Evolutionary conservation across 352 stramenopile species (phyloP), one percentile per base, ranked within the genome.

Genomic region (Globisporangium paroecandrum): DNA sequence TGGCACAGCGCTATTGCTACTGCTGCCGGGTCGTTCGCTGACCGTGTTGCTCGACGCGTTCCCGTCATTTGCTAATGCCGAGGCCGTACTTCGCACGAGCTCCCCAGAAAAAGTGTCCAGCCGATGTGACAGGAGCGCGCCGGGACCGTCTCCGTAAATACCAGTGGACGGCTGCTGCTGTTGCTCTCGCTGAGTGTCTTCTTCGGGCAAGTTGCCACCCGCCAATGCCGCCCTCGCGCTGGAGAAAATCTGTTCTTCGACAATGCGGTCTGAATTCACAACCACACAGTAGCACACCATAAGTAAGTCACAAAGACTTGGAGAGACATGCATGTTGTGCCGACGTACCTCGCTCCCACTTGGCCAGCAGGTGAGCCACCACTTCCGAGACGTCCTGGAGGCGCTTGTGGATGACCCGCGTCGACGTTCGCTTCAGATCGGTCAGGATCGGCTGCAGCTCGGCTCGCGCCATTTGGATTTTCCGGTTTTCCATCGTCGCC

Each of bases 361-460:
- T 93, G 6, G 66, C 69, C 22, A 89, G 71, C 27, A 93, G 61
- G 53, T 89, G 79, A n/a, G 78, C 69, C 18, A 93, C 85, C 69
- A 91, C 80, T 51, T 91, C 83, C 0, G 85, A 89, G 2, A 93
- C 82, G 72, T 93, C 85, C 38, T 91, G 80, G 27, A 93, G 65
- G 4, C 85, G 81, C 61, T 91, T 91, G 67, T 90, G 77, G 65
- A 91, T 89, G 15, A 93, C 77, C 18, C 75, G 73, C 7, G 81
- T 87, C 24, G 82, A 74, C 10, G 85, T 90, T 15, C 73, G 77
- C 24, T 76, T 77, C 12, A 93, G 72, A 32, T 90, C 83, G 8
- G 78, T 69, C 24, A 93, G 54, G 43, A 93, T 62, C 27, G 85
- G 85, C 62, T 90, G 72, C 22, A 93, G 77, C 62, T 90, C 83